Conservation (phyloP, 805 yeast genomes). For the Candida boleticola region DNA sequence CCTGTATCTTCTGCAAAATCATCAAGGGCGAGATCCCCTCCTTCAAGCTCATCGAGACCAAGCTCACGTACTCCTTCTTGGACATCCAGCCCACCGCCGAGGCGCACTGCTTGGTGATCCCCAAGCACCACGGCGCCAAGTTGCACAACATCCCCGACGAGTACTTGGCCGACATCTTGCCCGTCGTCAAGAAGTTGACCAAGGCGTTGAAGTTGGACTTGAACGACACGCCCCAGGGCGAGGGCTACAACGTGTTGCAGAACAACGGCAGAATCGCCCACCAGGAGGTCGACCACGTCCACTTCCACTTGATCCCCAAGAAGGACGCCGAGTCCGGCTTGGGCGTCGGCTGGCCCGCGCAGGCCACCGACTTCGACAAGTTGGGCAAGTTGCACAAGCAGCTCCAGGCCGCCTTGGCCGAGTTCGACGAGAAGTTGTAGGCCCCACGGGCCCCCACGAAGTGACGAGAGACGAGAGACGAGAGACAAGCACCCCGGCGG, state of each 20-base stretch:
- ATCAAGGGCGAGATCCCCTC: slow-evolving; percentile 96
- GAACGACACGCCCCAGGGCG: slow-evolving; percentile 60
- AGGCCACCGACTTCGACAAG: slow-evolving; percentile 70
- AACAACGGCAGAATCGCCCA: slow-evolving; percentile 96
- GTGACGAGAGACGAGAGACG: slow-evolving; percentile 3
- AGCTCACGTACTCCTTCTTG: slow-evolving; percentile 74
- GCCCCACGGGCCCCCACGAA: too few relatives aligned
- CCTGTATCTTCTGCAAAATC: slow-evolving; percentile 91
- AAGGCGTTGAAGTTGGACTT: slow-evolving; percentile 62
- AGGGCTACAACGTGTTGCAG: slow-evolving; percentile 85
- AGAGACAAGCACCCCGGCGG: too few relatives aligned
- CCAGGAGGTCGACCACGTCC: slow-evolving; percentile 94
- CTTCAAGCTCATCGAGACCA: slow-evolving; percentile 85
- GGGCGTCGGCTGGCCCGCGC: slow-evolving; percentile 93
- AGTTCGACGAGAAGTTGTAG: slow-evolving; percentile 13
- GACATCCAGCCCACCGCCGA: slow-evolving; percentile 91
- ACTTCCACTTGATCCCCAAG: slow-evolving; percentile 95
- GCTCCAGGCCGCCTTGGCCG: slow-evolving; percentile 27
- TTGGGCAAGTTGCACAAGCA: slow-evolving; percentile 66
- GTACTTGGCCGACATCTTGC: slow-evolving; percentile 78
- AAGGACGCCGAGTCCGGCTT: slow-evolving; percentile 70
- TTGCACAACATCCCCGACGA: slow-evolving; percentile 93
- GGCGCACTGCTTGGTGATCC: slow-evolving; percentile 88
- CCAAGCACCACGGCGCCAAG: slow-evolving; percentile 91
- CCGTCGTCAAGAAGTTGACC: slow-evolving; percentile 84